Conservation (phyloP, 148 eudicot genomes). For the Fagopyrum tataricum region DNA sequence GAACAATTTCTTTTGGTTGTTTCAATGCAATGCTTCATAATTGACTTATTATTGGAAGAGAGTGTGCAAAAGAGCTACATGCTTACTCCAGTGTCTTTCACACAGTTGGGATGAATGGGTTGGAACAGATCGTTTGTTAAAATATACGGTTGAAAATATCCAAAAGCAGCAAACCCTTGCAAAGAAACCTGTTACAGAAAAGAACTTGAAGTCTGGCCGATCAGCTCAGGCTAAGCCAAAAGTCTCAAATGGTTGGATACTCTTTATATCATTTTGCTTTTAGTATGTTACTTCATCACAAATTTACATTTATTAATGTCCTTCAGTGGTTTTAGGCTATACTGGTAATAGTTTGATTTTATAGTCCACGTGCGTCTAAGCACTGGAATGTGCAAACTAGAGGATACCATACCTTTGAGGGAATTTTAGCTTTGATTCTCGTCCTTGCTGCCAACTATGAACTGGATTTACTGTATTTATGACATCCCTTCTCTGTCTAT, state of each 20-base stretch:
- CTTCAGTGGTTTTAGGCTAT: background rate
- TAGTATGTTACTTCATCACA: background rate
- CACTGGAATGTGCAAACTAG: background rate
- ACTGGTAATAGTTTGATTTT: background rate
- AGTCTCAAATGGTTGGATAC: constrained; percentile 52
- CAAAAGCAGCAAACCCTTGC: constrained; percentile 79
- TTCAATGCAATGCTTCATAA: background rate
- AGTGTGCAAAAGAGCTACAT: constrained; percentile 8
- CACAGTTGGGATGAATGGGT: constrained; percentile 99
- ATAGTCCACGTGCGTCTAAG: background rate
- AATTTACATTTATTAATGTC: background rate
- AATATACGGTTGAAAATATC: constrained; percentile 64
- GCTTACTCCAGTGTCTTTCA: constrained; percentile 28
- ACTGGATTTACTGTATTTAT: background rate
- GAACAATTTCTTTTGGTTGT: background rate
- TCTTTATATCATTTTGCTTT: background rate
- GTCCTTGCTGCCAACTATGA: background rate
- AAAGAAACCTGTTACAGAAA: constrained; percentile 79
- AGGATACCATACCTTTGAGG: background rate
- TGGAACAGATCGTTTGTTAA: constrained; percentile 74
- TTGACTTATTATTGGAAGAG: constrained; percentile 3
- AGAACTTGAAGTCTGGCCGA: constrained; percentile 68
- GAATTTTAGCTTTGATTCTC: background rate
- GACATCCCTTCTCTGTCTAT: constrained; percentile 6
- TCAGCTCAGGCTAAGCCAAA: constrained; percentile 68